Evolutionary conservation across 805 yeast species (phyloP), one percentile per base, ranked within the genome.

Genomic region (Suhomyces prunicola): DNA sequence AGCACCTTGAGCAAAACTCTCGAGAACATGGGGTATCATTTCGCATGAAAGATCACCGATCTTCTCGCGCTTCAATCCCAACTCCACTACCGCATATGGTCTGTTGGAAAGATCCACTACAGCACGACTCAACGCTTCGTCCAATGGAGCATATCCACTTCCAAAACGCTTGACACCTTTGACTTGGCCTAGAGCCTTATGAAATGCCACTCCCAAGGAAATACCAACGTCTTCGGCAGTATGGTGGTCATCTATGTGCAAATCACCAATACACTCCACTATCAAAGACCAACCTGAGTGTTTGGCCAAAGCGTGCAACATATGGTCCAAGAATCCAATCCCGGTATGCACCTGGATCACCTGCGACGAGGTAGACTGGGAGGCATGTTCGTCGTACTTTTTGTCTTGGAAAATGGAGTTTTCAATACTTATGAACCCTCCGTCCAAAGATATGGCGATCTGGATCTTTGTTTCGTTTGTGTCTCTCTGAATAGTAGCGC

Each of bases 11-110:
- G 98, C 97, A 76, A 94, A 94, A 61, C 96, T 87, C 70, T 91
- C 96, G 56, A 94, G 68, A 47, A 94, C 92, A 69, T 94, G 99
- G n/a, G 97, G 97, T 58, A 94, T 87, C 99, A 94, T 94, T 73
- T 94, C 99, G 64, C 94, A 84, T 36, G 91, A 83, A 50, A 94
- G 78, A 64, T 89, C 96, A 50, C 99, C 99, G 60, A 94, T 85
- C 68, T 87, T 91, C 68, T 94, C 99, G 58, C 99, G 81, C 70
- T 87, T 88, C 64, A 94, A 79, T 0, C 97, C 97, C 55, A 94
- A 77, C 39, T 94, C 97, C 40, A 91, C 78, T 15, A 90, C 94
- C 0, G 97, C 96, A 70, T 73, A 92, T 2, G 99, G 98, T 60
- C 99, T 81, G 69, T 91, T 91, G 15, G 97, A 89, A 55, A 94